phyloP scores from a whole-genome alignment of 176 grass and related monocot species.

The Secale cereale region DNA sequence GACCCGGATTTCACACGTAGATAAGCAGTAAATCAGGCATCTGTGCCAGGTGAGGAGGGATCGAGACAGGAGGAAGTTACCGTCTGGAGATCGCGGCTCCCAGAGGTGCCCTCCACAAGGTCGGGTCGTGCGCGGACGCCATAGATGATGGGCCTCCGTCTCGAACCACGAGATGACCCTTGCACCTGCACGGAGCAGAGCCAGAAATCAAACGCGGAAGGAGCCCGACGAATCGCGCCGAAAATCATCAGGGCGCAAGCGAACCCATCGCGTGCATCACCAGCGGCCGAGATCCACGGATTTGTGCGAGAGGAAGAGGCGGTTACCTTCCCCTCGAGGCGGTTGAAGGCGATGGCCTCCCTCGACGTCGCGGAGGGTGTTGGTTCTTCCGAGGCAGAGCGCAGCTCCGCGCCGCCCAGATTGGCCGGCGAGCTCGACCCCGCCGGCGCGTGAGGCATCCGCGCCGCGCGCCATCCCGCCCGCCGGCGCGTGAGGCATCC shows the following conservation, averaged over 20 bases:
- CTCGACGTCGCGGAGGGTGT: too few species aligned
- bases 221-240: not conserved
- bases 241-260: not conserved
- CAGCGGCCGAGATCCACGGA: not conserved
- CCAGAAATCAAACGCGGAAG: not conserved
- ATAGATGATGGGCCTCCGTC: constrained; percentile 89
- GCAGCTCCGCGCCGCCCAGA: too few species aligned
- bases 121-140: constrained; percentile 81
- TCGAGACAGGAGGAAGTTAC: constrained; percentile 10
- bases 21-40: too few species aligned
- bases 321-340: constrained; percentile 62
- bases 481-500: too few species aligned
- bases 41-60: not conserved
- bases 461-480: too few species aligned
- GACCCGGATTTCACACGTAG: too few species aligned
- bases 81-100: constrained; percentile 85
- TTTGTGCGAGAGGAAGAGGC: not conserved
- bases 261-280: too few species aligned
- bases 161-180: constrained; percentile 71
- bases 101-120: constrained; percentile 89
- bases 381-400: too few species aligned
- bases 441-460: too few species aligned
- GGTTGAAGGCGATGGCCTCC: constrained; percentile 89
- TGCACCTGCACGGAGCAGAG: constrained; percentile 49
- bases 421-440: too few species aligned